phyloP scores from a whole-genome alignment of 352 stramenopile species.

The Pythium phragmiticola region DNA sequence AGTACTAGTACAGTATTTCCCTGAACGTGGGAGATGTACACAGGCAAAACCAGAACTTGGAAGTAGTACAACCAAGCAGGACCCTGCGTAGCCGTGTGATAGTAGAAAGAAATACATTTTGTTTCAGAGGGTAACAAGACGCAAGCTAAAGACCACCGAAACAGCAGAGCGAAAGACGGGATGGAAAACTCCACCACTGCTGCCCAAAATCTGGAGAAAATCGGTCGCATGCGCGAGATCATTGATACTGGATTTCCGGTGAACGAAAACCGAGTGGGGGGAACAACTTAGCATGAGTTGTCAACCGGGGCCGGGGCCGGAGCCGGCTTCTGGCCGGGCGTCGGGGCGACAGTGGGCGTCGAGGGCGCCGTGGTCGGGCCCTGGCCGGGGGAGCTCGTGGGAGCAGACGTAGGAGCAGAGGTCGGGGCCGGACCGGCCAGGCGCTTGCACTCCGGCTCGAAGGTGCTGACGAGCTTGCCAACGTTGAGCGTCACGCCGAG shows the following conservation, averaged over 20 bases:
- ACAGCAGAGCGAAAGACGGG: no score
- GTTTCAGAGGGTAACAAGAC: constrained; percentile 1
- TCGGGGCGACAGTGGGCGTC: not conserved
- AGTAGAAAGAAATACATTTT: constrained; percentile 6
- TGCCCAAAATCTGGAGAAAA: not conserved
- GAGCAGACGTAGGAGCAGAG: not conserved
- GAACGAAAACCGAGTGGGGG: not conserved
- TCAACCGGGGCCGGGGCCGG: constrained; percentile 10
- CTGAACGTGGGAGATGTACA: no score
- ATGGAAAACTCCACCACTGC: not conserved
- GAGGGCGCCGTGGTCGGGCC: not conserved
- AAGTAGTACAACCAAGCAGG: not conserved
- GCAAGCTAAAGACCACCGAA: not conserved
- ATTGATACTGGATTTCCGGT: not conserved
- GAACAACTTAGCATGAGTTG: constrained; percentile 10
- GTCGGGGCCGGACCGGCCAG: constrained; percentile 3
- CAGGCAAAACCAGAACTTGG: not conserved
- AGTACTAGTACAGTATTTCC: no score
- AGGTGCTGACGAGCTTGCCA: constrained; percentile 15
- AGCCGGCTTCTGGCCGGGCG: not conserved
- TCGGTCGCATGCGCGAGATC: constrained; percentile 6
- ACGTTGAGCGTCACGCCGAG: constrained; percentile 20
- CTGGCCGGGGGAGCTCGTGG: not conserved
- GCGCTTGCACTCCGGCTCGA: constrained; percentile 9
- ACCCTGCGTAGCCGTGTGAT: not conserved